Evolutionary conservation across 768 basidiomycete species (phyloP), one percentile per base, ranked within the genome.

Genomic region (Lactifluus hygrophoroides): DNA sequence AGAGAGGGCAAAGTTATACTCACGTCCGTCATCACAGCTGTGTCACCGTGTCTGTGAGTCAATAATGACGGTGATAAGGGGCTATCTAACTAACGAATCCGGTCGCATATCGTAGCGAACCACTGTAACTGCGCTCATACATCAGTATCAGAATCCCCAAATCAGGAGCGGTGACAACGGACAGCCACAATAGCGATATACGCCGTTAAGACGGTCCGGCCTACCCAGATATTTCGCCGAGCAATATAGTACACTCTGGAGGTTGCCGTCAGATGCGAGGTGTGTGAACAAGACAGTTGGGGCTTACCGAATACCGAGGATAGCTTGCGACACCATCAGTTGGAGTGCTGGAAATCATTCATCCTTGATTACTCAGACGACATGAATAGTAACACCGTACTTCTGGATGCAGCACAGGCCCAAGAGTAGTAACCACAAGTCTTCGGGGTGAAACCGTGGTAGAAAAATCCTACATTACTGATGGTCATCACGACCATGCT

Each of bases 371-470:
- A 6, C 1, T 21, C n/a, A 4, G 6, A 27, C 2, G 25, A 13
- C 43, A n/a, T 51, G 23, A 42, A 30, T 9, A 38, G 7, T 28
- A 34, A 44, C 46, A 37, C 21, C 70, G 45, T 46, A 81, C 86
- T 84, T 79, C 87, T 86, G 68, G 85, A 80, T 11, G 75, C 65
- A 14, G 85, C 80, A 1, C 82, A 73, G 13, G 80, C 62, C 11
- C 82, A 69, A 68, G 72, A 82, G 66, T 79, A 86, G 5, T 65
- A 69, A 1, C 58, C 47, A 69, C 86, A 88, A 27, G 72, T 65
- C 14, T 66, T 78, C 83, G n/a, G n/a, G n/a, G n/a, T n/a, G n/a
- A n/a, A n/a, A n/a, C n/a, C n/a, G n/a, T n/a, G n/a, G n/a, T n/a
- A n/a, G n/a, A n/a, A n/a, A n/a, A n/a, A n/a, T n/a, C n/a, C n/a